phyloP scores from a whole-genome alignment of 2,329 filamentous ascomycete species.

The Alternaria postmessia region DNA sequence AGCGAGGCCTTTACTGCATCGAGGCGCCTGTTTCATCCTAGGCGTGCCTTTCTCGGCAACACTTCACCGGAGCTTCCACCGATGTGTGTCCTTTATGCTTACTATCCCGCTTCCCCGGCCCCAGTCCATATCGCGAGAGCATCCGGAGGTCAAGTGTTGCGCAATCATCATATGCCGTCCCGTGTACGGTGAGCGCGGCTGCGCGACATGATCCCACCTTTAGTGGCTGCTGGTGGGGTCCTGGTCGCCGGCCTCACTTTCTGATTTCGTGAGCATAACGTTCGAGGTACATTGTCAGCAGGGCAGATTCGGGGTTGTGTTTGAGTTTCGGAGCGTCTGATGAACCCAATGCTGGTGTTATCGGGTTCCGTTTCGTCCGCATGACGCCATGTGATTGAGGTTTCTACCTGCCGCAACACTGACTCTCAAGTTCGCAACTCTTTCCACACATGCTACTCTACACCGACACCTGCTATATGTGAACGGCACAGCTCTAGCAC shows the following conservation, averaged over 20 bases:
- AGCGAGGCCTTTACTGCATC: conserved; percentile 7
- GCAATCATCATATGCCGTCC: conserved; percentile 23
- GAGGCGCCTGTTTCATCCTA: conserved; percentile 15
- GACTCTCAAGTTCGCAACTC: not conserved
- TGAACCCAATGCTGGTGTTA: not conserved
- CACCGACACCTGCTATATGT: not conserved
- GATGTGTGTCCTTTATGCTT: conserved; percentile 19
- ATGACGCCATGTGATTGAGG: not conserved
- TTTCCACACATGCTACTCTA: not conserved
- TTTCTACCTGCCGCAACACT: not conserved
- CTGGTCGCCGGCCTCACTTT: conserved; percentile 6
- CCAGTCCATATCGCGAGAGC: conserved; percentile 15
- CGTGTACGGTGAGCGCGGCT: conserved; percentile 18
- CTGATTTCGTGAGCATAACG: not conserved
- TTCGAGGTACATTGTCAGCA: not conserved
- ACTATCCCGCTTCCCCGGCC: conserved; percentile 27
- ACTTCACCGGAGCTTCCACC: conserved; percentile 15
- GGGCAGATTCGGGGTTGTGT: not conserved
- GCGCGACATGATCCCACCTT: conserved; percentile 17
- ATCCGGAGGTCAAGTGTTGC: conserved; percentile 23
- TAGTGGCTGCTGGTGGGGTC: conserved; percentile 9
- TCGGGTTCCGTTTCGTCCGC: not conserved
- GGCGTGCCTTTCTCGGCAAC: conserved; percentile 17
- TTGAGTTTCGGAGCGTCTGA: not conserved
- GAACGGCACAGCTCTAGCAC: not conserved